Evolutionary conservation across 1,139 yeast species (phyloP), one percentile per base, ranked within the genome.

Genomic region (Geotrichum phurueaensis): DNA sequence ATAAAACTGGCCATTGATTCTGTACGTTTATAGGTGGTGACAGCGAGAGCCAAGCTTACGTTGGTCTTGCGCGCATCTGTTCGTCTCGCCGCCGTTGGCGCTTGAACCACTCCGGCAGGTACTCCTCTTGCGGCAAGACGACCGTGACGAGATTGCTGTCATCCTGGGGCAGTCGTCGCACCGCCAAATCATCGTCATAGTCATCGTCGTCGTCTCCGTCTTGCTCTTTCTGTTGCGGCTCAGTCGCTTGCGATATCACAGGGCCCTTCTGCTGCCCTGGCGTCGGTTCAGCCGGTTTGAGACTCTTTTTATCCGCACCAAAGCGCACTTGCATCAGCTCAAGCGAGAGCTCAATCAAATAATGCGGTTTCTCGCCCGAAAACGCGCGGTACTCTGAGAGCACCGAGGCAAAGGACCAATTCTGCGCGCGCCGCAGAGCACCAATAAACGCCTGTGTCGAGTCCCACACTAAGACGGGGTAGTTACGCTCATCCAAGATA

Each of bases 331-430:
- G 83, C 4, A 89, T 76, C 65, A 90, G 74, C 68, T 92, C 98
- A 56, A 92, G 74, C 68, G 87, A 90, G 12, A 87, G 86, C 69
- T 92, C 97, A 4, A 94, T 91, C 70, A 81, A 83, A 71, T 90
- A 91, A 67, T 85, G 89, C 36, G 87, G 79, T 67, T 88, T 86
- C 63, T 83, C 84, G 43, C 91, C 88, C 1, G 90, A 80, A 72
- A 84, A 89, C 9, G 88, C 80, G 56, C 96, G 78, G 74, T 89
- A 94, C 72, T 94, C 98, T 65, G 87, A 87, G 36, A 91, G 82
- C 10, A 92, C 84, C 27, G 95, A 85, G 47, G 91, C 85, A 70
- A 88, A 87, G 66, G 85, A 86, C 98, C 97, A 92, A 73, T 87
- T 87, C 73, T 89, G 96, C 47, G 91, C 79, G 70, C 87, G 86